These are phyloP conservation scores for Cardiospermum halicacabum DNA, from an alignment of 345 rosid species.

Conservation along the genomic window DNA sequence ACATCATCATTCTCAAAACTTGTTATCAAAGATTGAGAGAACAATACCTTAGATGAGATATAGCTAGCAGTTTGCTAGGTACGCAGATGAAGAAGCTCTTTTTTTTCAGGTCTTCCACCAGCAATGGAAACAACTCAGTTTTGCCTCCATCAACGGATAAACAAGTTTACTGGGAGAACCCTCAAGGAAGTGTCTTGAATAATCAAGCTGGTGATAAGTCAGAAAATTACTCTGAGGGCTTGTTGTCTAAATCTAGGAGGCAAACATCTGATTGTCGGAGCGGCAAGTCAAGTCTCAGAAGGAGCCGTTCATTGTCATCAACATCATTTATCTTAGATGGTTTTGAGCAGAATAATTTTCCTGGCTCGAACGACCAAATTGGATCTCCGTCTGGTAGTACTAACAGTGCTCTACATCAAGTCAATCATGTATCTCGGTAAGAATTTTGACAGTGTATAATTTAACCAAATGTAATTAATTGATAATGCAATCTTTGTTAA, in stretches of 20 bases:
- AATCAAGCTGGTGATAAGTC: conserved; percentile 31
- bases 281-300: conserved; percentile 50
- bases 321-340: conserved; percentile 56
- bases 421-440: conserved; percentile 48
- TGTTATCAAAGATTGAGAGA: conserved; percentile 14
- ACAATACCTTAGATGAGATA: conserved; percentile 15
- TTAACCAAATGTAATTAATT: neutral
- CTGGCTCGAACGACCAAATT: conserved; percentile 34
- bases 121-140: conserved; percentile 30
- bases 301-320: conserved; percentile 80
- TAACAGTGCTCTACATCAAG: conserved; percentile 20
- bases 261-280: conserved; percentile 41
- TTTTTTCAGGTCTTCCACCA: conserved; percentile 65
- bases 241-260: conserved; percentile 43
- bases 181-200: conserved; percentile 29
- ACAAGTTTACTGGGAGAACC: conserved; percentile 36
- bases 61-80: conserved; percentile 20
- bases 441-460: conserved; percentile 13
- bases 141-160: conserved; percentile 41
- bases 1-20: conserved; percentile 20
- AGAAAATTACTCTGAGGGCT: conserved; percentile 34
- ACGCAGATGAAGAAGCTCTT: conserved; percentile 80
- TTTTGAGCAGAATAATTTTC: conserved; percentile 29
- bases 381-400: conserved; percentile 35
- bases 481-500: conserved; percentile 2